These are phyloP conservation scores for Macrocybe gigantea DNA, from an alignment of 768 basidiomycete genomes.

Conservation along the genomic window DNA sequence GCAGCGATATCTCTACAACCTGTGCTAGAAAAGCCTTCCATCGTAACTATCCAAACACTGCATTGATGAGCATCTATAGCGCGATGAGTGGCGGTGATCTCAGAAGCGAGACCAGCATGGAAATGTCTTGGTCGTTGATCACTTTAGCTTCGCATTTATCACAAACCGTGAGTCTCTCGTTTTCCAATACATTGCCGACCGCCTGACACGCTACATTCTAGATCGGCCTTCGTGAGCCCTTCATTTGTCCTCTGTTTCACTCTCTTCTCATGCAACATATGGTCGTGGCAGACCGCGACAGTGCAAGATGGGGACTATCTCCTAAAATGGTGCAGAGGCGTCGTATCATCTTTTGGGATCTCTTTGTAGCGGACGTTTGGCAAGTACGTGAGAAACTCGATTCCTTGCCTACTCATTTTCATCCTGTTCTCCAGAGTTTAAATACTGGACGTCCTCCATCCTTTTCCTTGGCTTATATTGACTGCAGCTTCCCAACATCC, in stretches of 20 bases:
- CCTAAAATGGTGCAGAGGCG: slow-evolving; percentile 59
- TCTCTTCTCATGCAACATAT: background rate
- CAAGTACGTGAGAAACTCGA: slow-evolving; percentile 36
- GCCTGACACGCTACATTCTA: slow-evolving; percentile 14
- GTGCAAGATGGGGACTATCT: slow-evolving; percentile 57
- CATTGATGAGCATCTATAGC: slow-evolving; percentile 67
- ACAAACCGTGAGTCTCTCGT: slow-evolving; percentile 44
- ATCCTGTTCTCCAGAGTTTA: slow-evolving; percentile 41
- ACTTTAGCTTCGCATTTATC: slow-evolving; percentile 61
- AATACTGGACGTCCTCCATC: slow-evolving; percentile 68
- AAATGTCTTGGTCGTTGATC: slow-evolving; percentile 64
- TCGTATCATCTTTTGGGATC: slow-evolving; percentile 71
- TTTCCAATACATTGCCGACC: background rate
- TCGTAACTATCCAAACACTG: slow-evolving; percentile 65
- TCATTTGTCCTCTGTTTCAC: background rate
- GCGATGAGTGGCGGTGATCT: slow-evolving; percentile 64
- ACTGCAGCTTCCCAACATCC: slow-evolving; percentile 55
- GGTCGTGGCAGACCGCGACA: slow-evolving; percentile 50
- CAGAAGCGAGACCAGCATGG: slow-evolving; percentile 61
- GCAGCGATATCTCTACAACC: slow-evolving; percentile 64
- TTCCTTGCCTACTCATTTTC: background rate
- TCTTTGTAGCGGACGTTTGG: slow-evolving; percentile 70
- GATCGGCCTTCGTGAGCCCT: slow-evolving; percentile 64
- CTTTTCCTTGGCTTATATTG: slow-evolving; percentile 59
- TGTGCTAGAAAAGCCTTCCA: slow-evolving; percentile 64